Percentiles rank a stretch among this genome's conserved stretches.
Conservation (phyloP, 345 rosid species). For the Combretum micranthum region DNA sequence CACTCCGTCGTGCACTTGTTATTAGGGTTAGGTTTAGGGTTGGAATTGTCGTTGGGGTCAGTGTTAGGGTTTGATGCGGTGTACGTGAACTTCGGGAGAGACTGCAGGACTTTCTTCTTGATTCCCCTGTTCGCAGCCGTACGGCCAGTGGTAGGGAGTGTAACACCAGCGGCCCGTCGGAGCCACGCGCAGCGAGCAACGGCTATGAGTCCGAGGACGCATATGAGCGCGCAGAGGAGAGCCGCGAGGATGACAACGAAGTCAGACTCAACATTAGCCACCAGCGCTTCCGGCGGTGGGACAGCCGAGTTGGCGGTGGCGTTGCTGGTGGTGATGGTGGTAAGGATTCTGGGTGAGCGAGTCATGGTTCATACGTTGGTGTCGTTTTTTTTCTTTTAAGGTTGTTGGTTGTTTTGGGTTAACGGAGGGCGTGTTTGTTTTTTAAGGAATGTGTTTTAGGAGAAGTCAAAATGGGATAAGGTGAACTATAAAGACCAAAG, state of each 20-base stretch:
- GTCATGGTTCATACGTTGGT: conserved; percentile 18
- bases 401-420: background rate
- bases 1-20: conserved; percentile 24
- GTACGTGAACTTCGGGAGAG: conserved; percentile 61
- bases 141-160: background rate
- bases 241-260: conserved; percentile 56
- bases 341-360: conserved; percentile 26
- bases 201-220: conserved; percentile 59
- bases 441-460: too few species aligned
- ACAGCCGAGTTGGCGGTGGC: conserved; percentile 5
- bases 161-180: conserved; percentile 17
- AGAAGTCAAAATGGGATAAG: background rate
- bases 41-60: background rate
- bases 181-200: conserved; percentile 57
- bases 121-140: conserved; percentile 41
- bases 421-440: too few species aligned
- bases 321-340: background rate
- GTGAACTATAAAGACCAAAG: too few species aligned
- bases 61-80: conserved; percentile 7
- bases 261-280: conserved; percentile 38
- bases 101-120: conserved; percentile 56
- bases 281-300: conserved; percentile 37
- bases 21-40: background rate
- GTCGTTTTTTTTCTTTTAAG: too few species aligned
- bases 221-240: conserved; percentile 69